These are phyloP conservation scores for Coffea eugenioides DNA, from an alignment of 257 asterid species.

Conservation along the genomic window DNA sequence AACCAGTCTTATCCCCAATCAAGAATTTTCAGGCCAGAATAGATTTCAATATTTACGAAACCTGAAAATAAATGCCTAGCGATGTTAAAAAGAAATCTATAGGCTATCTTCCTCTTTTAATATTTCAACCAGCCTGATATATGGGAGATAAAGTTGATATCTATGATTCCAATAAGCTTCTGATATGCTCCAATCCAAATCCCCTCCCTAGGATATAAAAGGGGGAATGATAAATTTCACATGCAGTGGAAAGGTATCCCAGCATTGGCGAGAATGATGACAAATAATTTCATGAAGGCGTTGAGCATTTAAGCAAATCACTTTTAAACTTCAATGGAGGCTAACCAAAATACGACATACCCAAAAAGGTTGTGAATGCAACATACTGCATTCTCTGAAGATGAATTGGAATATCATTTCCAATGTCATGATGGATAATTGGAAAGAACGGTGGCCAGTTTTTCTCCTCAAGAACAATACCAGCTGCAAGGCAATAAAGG, in stretches of 20 bases:
- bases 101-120: neutral
- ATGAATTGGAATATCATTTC: constrained; percentile 91
- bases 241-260: neutral
- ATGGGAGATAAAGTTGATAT: neutral
- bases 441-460: constrained; percentile 99
- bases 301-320: neutral
- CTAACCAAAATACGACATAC: constrained; percentile 41
- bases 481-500: constrained; percentile 52
- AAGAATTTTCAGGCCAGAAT: neutral
- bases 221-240: neutral
- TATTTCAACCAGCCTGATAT: neutral
- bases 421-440: constrained; percentile 87
- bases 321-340: neutral
- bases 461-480: constrained; percentile 66
- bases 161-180: neutral
- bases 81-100: neutral
- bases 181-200: neutral
- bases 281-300: neutral
- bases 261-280: neutral
- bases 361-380: constrained; percentile 86
- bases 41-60: neutral
- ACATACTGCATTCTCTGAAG: constrained; percentile 90
- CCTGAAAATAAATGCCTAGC: neutral
- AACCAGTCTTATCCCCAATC: neutral
- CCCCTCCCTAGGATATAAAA: neutral